These are phyloP conservation scores for Aspergillus chevalieri DNA, from an alignment of 2,329 filamentous ascomycete species.

Conservation along the genomic window DNA sequence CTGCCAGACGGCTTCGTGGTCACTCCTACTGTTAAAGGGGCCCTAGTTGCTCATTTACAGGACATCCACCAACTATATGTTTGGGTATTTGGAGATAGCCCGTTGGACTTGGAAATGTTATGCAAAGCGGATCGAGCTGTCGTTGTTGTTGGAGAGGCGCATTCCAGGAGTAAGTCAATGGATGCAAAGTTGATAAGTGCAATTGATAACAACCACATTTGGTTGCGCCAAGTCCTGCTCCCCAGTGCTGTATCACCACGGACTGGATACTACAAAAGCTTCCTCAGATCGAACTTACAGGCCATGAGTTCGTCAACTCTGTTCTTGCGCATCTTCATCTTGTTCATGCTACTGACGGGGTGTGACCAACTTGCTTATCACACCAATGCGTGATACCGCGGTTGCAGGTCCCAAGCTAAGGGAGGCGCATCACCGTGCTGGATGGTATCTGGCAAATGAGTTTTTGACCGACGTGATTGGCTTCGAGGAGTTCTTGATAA, in stretches of 20 bases:
- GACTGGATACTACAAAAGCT: slow-evolving; percentile 37
- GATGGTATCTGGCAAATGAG: slow-evolving; percentile 50
- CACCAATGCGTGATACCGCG: slow-evolving; percentile 47
- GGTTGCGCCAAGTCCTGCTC: slow-evolving; percentile 44
- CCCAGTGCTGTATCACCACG: slow-evolving; percentile 36
- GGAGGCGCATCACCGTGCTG: slow-evolving; percentile 45
- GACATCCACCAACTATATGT: slow-evolving; percentile 34
- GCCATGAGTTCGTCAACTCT: slow-evolving; percentile 21
- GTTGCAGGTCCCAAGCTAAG: slow-evolving; percentile 43
- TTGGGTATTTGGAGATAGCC: slow-evolving; percentile 57
- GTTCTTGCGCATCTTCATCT: slow-evolving; percentile 23
- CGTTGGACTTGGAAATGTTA: slow-evolving; percentile 55
- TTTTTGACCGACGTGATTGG: slow-evolving; percentile 44
- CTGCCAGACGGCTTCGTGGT: slow-evolving; percentile 47
- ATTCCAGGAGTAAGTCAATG: slow-evolving; percentile 48
- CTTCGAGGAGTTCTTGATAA: slow-evolving; percentile 44
- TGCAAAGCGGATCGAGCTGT: slow-evolving; percentile 47
- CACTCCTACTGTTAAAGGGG: slow-evolving; percentile 46
- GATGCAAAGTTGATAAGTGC: slow-evolving; percentile 39
- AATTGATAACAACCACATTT: slow-evolving; percentile 38
- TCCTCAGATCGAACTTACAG: slow-evolving; percentile 35
- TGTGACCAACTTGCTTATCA: slow-evolving; percentile 48
- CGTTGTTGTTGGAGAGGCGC: slow-evolving; percentile 49
- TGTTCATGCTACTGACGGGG: slow-evolving; percentile 42
- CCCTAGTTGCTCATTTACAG: slow-evolving; percentile 41